These are phyloP conservation scores for Fusarium circinatum DNA, from an alignment of 2,329 filamentous ascomycete genomes.

Conservation along the genomic window DNA sequence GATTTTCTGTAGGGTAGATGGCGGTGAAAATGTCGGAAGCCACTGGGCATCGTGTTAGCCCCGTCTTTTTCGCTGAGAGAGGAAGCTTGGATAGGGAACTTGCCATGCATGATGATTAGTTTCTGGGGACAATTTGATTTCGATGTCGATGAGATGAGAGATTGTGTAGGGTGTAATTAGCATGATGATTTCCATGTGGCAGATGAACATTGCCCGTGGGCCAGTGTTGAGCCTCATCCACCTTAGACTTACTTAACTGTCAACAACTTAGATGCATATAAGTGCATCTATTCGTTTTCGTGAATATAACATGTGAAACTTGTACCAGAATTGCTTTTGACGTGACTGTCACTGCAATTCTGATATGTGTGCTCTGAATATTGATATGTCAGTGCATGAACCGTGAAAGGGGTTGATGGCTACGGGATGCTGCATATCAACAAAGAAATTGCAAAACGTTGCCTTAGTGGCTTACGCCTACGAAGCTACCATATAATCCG, in stretches of 20 bases:
- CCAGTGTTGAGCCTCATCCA: slow-evolving; percentile 25
- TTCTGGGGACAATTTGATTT: background rate
- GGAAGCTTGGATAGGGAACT: slow-evolving; percentile 8
- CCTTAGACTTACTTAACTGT: background rate
- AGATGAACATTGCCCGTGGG: background rate
- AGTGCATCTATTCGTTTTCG: background rate
- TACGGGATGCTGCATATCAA: slow-evolving; percentile 2
- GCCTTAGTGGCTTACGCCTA: background rate
- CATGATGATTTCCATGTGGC: slow-evolving; percentile 2
- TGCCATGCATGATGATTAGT: background rate
- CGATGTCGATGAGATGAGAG: background rate
- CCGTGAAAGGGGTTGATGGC: background rate
- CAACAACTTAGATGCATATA: background rate
- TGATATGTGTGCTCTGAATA: background rate
- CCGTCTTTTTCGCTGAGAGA: slow-evolving; percentile 26
- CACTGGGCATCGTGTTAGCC: slow-evolving; percentile 4
- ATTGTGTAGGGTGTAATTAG: background rate
- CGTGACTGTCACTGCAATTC: background rate
- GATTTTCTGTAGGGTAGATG: slow-evolving; percentile 39
- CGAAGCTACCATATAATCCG: background rate
- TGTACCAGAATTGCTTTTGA: background rate
- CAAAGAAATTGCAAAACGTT: background rate
- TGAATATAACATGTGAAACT: background rate
- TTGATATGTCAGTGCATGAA: background rate
- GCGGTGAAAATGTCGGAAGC: slow-evolving; percentile 38